These are phyloP conservation scores for Fraxinus velutina DNA, from an alignment of 305 asterid species.

Conservation along the genomic window DNA sequence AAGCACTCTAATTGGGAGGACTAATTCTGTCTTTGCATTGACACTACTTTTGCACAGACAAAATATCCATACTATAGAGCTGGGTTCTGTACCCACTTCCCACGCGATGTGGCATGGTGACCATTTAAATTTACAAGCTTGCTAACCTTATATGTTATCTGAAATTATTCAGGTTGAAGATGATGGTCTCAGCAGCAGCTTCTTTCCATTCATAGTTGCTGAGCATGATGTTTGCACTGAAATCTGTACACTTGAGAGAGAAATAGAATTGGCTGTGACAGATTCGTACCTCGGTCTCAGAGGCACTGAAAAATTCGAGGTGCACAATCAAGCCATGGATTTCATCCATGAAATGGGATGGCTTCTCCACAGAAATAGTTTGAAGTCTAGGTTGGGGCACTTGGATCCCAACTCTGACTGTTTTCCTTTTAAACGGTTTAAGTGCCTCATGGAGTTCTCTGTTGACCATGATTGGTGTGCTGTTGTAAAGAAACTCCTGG, in stretches of 20 bases:
- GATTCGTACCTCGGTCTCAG: slow-evolving; percentile 26
- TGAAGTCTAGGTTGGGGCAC: slow-evolving; percentile 39
- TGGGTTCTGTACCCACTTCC: neutral
- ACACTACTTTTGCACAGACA: neutral
- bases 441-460: slow-evolving; percentile 61
- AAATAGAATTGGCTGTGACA: slow-evolving; percentile 43
- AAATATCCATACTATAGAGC: neutral
- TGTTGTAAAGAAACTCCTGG: slow-evolving; percentile 59
- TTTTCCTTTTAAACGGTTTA: slow-evolving; percentile 58
- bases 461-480: slow-evolving; percentile 69
- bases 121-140: neutral
- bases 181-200: slow-evolving; percentile 62
- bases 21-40: slow-evolving; percentile 10
- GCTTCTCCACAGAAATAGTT: slow-evolving; percentile 60
- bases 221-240: slow-evolving; percentile 66
- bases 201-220: slow-evolving; percentile 72
- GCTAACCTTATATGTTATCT: slow-evolving; percentile 19
- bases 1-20: neutral
- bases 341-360: slow-evolving; percentile 78
- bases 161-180: slow-evolving; percentile 55
- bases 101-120: neutral
- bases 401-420: slow-evolving; percentile 31
- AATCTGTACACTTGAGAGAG: slow-evolving; percentile 66
- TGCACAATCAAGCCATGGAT: slow-evolving; percentile 49
- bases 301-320: slow-evolving; percentile 32